These are phyloP conservation scores for Eimeria mitis DNA, from an alignment of 169 alveolate genomes.

Conservation along the genomic window DNA sequence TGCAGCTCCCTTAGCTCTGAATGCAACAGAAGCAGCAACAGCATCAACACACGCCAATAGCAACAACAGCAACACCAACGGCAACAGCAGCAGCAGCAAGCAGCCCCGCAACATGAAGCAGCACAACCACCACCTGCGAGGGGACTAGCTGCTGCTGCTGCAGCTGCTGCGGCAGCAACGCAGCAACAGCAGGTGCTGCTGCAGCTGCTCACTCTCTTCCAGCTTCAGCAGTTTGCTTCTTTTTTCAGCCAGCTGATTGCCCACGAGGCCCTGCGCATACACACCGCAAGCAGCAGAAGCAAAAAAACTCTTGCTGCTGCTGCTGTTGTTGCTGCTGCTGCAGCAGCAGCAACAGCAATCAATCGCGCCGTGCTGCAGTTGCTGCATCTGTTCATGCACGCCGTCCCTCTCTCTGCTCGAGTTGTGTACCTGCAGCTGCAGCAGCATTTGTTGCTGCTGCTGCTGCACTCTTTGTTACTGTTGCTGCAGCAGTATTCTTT, in stretches of 20 bases:
- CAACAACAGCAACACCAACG: not conserved
- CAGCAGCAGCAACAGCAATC: not conserved
- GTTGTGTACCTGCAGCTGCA: not conserved
- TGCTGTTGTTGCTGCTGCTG: not conserved
- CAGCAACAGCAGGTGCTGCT: not conserved
- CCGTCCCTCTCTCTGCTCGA: not conserved
- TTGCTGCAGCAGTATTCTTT: not conserved
- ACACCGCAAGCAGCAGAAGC: slow-evolving; percentile 6
- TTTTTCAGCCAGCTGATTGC: slow-evolving; percentile 26
- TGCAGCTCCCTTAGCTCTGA: slow-evolving; percentile 36
- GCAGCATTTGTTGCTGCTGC: not conserved
- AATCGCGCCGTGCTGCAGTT: not conserved
- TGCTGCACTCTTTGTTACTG: not conserved
- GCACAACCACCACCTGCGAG: not conserved
- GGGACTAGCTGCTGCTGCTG: not conserved
- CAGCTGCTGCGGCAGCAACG: slow-evolving; percentile 14
- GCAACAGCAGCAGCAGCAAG: not conserved
- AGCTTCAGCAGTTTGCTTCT: slow-evolving; percentile 36
- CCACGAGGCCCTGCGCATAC: slow-evolving; percentile 30
- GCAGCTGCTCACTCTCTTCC: slow-evolving; percentile 28
- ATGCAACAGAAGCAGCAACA: not conserved
- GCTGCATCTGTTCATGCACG: not conserved
- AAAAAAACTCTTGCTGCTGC: not conserved
- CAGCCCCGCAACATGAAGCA: too few relatives aligned
- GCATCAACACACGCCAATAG: not conserved